Conservation (phyloP, 768 basidiomycete genomes). For the Tulasnella sp. region DNA sequence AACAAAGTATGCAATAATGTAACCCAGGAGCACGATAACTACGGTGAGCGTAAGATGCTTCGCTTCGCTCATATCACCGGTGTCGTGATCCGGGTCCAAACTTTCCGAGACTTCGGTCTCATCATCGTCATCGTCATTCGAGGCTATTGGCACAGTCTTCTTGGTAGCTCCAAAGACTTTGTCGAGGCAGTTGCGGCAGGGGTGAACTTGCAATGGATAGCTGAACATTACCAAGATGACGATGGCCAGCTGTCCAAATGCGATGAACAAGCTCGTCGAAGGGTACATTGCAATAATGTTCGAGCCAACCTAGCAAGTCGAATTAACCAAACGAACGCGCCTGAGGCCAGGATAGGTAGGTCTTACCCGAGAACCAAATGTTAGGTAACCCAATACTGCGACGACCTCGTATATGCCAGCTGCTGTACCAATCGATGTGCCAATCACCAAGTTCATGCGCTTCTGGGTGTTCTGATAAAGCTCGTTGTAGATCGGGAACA, state of each 20-base stretch:
- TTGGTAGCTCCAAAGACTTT: conserved; percentile 60
- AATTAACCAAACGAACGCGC: background rate
- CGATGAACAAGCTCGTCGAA: conserved; percentile 84
- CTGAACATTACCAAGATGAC: conserved; percentile 85
- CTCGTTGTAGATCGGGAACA: conserved; percentile 95
- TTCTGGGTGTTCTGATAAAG: conserved; percentile 72
- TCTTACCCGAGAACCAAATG: conserved; percentile 77
- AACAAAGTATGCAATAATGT: conserved; percentile 72
- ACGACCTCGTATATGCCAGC: conserved; percentile 84
- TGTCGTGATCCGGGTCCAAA: conserved; percentile 43
- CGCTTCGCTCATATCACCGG: conserved; percentile 57
- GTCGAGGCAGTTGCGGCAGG: conserved; percentile 87
- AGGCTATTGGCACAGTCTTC: conserved; percentile 38
- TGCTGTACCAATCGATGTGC: conserved; percentile 79
- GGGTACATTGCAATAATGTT: conserved; percentile 97
- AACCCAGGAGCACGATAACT: conserved; percentile 60
- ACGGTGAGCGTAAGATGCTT: conserved; percentile 70
- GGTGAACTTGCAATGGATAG: conserved; percentile 92
- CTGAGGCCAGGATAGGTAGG: conserved; percentile 31
- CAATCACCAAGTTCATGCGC: conserved; percentile 84
- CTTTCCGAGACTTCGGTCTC: conserved; percentile 48
- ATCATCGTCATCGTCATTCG: conserved; percentile 45
- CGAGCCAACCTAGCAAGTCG: conserved; percentile 62
- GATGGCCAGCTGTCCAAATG: conserved; percentile 89
- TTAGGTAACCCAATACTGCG: conserved; percentile 84